phyloP scores from a whole-genome alignment of 2,329 filamentous ascomycete genomes.

The Pseudogymnoascus sp. region DNA sequence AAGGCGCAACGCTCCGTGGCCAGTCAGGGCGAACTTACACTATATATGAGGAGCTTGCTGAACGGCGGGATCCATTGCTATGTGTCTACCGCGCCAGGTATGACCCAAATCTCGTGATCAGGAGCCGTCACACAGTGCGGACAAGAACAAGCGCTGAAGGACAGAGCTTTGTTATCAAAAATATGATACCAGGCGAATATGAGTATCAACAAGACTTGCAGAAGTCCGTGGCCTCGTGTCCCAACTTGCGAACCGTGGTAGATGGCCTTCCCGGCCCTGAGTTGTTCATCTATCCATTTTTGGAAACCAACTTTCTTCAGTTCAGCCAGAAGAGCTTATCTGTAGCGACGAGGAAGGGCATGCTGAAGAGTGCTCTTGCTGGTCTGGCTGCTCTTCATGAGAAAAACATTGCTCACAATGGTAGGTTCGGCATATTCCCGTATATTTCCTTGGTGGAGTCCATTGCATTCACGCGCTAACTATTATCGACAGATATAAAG shows the following conservation, averaged over 20 bases:
- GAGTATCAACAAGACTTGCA: slow-evolving; percentile 28
- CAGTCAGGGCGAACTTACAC: not conserved
- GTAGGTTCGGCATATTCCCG: slow-evolving; percentile 18
- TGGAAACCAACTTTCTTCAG: slow-evolving; percentile 36
- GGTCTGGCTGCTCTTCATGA: slow-evolving; percentile 33
- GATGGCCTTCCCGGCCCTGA: slow-evolving; percentile 20
- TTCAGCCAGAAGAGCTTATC: slow-evolving; percentile 36
- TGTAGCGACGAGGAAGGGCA: slow-evolving; percentile 32
- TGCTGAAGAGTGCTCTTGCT: slow-evolving; percentile 37
- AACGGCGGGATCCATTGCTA: not conserved
- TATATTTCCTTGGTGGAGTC: slow-evolving; percentile 10
- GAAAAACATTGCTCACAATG: slow-evolving; percentile 32
- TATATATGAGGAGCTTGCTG: not conserved
- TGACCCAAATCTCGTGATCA: not conserved
- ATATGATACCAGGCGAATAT: slow-evolving; percentile 27
- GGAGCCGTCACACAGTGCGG: not conserved
- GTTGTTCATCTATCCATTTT: slow-evolving; percentile 38
- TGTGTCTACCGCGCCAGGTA: not conserved
- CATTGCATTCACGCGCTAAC: not conserved
- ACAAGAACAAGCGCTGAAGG: slow-evolving; percentile 14
- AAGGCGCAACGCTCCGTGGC: not conserved
- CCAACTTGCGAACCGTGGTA: slow-evolving; percentile 25
- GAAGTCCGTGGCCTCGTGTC: slow-evolving; percentile 19
- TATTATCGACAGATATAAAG: not conserved
- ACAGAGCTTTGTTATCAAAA: slow-evolving; percentile 22